Conservation (phyloP, 2,329 filamentous ascomycete genomes). For the Aureobasidium pullulans region DNA sequence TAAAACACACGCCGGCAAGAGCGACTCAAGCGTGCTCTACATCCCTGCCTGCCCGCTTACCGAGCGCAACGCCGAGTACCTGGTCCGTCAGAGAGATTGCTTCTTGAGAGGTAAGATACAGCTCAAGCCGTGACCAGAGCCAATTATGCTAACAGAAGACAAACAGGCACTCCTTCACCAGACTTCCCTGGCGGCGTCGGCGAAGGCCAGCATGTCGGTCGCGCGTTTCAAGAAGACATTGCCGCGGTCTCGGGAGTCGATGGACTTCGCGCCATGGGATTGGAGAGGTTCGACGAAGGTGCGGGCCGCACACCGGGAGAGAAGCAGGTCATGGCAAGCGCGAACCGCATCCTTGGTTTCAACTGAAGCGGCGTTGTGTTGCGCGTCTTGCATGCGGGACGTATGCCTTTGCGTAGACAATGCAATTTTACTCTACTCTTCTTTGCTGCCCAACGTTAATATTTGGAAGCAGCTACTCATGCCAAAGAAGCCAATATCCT, state of each 20-base stretch:
- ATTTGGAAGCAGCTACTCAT: neutral
- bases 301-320: constrained; percentile 5
- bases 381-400: neutral
- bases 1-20: constrained; percentile 53
- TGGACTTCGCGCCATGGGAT: constrained; percentile 14
- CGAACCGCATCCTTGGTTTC: constrained; percentile 12
- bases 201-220: constrained; percentile 41
- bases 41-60: constrained; percentile 77
- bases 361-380: neutral
- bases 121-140: neutral
- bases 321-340: constrained; percentile 10
- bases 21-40: constrained; percentile 39
- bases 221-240: constrained; percentile 28
- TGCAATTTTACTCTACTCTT: neutral
- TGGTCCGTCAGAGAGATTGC: constrained; percentile 57
- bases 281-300: constrained; percentile 6
- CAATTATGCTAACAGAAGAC: neutral
- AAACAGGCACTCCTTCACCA: constrained; percentile 28
- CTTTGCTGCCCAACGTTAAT: neutral
- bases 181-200: constrained; percentile 51
- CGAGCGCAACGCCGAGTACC: constrained; percentile 60
- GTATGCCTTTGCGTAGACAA: neutral
- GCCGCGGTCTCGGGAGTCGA: constrained; percentile 29
- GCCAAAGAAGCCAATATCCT: too few species aligned
- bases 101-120: constrained; percentile 49